Conservation (phyloP, 164 flowering plant genomes). For the Houttuynia cordata region DNA sequence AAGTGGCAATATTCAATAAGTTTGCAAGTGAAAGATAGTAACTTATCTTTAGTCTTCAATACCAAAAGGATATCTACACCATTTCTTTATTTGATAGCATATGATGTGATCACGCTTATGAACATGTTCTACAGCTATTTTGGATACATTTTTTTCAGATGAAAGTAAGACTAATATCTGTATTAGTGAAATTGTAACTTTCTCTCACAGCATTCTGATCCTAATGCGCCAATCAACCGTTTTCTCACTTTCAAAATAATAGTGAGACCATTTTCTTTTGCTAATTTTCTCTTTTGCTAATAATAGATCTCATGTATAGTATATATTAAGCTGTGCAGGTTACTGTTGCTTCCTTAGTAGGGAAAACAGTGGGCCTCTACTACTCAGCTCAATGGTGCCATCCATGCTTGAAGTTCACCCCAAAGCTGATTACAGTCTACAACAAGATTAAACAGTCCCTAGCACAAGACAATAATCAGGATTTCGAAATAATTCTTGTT, state of each 20-base stretch:
- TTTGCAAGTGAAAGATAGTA: too few species aligned
- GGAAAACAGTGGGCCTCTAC: constrained; percentile 71
- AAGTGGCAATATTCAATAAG: too few species aligned
- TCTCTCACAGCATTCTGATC: background rate
- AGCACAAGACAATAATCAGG: constrained; percentile 9
- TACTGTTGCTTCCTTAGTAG: constrained; percentile 29
- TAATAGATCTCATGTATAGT: background rate
- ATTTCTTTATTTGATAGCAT: too few species aligned
- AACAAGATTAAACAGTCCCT: constrained; percentile 30
- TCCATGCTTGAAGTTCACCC: constrained; percentile 53
- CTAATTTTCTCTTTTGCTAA: background rate
- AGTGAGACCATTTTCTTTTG: background rate
- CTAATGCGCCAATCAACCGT: background rate
- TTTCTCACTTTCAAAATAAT: background rate
- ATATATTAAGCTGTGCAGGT: constrained; percentile 13
- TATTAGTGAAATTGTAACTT: background rate
- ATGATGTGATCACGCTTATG: too few species aligned
- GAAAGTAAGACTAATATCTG: too few species aligned
- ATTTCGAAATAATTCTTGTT: constrained; percentile 53
- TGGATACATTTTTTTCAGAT: too few species aligned
- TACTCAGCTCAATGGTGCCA: constrained; percentile 72
- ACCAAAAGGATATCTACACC: too few species aligned
- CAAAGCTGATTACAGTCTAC: constrained; percentile 48
- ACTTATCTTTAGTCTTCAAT: too few species aligned
- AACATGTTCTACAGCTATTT: too few species aligned